Evolutionary conservation across 805 yeast genomes (phyloP), one percentile per base, ranked within the genome.

Genomic region (Debaryomyces hansenii): DNA sequence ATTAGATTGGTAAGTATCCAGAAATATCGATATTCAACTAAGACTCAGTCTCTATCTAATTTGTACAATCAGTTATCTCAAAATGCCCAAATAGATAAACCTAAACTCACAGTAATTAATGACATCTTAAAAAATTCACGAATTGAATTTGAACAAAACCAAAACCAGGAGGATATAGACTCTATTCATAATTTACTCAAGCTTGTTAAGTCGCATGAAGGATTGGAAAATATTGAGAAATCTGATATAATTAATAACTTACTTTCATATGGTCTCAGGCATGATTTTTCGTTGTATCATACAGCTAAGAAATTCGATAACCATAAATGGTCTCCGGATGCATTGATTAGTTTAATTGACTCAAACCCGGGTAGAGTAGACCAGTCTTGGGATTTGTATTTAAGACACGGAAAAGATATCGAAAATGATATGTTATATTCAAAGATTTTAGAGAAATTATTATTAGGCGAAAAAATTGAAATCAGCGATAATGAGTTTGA

Each of bases 361-460:
- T 49, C 65, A 35, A 81, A 81, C 50, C 83, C 84, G 2, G 84
- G 84, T 10, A 63, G 85, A 46, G 83, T 75, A 1, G 63, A 64
- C 41, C 60, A 69, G n/a, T 71, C 82, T 14, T 70, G 77, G 73
- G 82, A 79, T 42, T 53, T 80, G 9, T 72, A 72, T 44, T 51
- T 60, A 9, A 66, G 66, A 39, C 67, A 62, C 36, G 46, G 54
- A 2, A 27, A 33, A 6, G 34, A 49, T 6, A 41, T 45, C 4
- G 52, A 51, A 3, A 58, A 67, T 37, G 60, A 53, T 0, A 57
- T 67, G 4, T 44, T 60, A 9, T 49, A 69, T 11, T 37, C 48
- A 1, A 50, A 58, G 4, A 62, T 75, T 3, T 44, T 75, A 15
- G 52, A 61, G 12, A 77, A 74, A 44, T 53, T 74, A 5, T 52